Base-by-base conservation (phyloP, 805 yeast genomes). In the Jamesozyma spencerorum region DNA sequence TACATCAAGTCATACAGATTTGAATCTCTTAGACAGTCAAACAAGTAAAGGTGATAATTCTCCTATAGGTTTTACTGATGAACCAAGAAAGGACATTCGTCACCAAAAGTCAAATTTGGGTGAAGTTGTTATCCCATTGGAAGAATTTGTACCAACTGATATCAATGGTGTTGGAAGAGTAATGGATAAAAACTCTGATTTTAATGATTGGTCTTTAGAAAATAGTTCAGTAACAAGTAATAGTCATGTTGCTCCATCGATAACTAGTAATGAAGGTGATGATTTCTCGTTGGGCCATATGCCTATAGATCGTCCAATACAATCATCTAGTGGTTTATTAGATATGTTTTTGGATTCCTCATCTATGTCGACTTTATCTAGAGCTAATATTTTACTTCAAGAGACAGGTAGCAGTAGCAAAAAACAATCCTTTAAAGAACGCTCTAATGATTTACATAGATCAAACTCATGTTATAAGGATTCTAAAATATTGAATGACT, bases 311-410 rank as follows among this genome's bases (percentile, higher is more conserved):
- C 29, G 36, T 11, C 33, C 26, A 13, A 7, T 8, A 6, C 39
- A 31, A 6, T 17, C 36, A n/a, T 31, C 63, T 5, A 62, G 55
- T 41, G 74, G 74, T 1, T 51, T 68, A 15, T 44, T 69, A 34
- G 74, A 70, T 45, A 53, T 66, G 41, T 65, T 69, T 35, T 45
- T 62, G 14, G 59, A 59, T 38, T 47, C 60, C 1, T 49, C 62
- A 5, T 46, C 55, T 5, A 46, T 50, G 12, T 47, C 55, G 10
- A 46, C 53, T 4, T 38, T 51, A 32, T 47, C 57, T 13, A 50
- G 45, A 33, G 49, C 52, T 14, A 41, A 46, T 27, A 33, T 39
- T 37, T 38, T 48, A 26, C 33, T 46, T 43, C 49, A 49, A 35
- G 51, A 54, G 18, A 51, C 40, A 28, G 20, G 27, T 29, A 15